Evolutionary conservation across 257 asterid genomes (phyloP).

Genomic region (Solanum pennellii): DNA sequence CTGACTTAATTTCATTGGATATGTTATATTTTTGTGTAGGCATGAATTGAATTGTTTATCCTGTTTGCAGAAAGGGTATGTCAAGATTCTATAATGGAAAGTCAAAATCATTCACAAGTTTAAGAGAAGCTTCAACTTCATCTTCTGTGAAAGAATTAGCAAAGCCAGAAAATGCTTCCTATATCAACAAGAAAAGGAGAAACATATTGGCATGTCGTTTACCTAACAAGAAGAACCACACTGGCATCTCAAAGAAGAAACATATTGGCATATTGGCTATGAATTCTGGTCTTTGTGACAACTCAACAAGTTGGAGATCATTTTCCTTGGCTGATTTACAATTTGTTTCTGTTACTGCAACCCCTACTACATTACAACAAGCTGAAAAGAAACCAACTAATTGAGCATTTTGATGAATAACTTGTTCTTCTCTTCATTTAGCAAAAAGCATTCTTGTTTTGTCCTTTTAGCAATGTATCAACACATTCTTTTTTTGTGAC

Average conservation of each 20-base stretch:
- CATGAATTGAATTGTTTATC: background rate
- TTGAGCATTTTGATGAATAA: background rate
- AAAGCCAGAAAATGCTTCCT: conserved; percentile 47
- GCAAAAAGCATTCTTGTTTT: background rate
- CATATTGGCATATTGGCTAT: background rate
- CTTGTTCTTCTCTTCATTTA: background rate
- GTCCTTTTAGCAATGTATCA: background rate
- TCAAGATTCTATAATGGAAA: conserved; percentile 76
- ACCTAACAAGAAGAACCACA: conserved; percentile 17
- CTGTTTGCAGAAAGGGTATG: conserved; percentile 47
- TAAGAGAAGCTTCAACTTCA: conserved; percentile 38
- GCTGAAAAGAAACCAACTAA: conserved; percentile 4
- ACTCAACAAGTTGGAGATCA: conserved; percentile 33
- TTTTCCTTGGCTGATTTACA: conserved; percentile 62
- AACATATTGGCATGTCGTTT: conserved; percentile 37
- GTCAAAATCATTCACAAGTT: conserved; percentile 73
- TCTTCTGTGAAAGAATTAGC: conserved; percentile 35
- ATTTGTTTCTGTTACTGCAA: background rate
- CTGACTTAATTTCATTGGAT: background rate
- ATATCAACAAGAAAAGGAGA: conserved; percentile 42
- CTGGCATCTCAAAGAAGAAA: conserved; percentile 18
- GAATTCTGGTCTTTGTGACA: background rate
- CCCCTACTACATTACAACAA: background rate
- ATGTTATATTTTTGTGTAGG: background rate
- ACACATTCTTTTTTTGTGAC: background rate